A percentile compares a stretch with the other conserved stretches of the same genome.
These are phyloP conservation scores for Drechslera avenae DNA, from an alignment of 2,329 filamentous ascomycete species.

Conservation along the genomic window DNA sequence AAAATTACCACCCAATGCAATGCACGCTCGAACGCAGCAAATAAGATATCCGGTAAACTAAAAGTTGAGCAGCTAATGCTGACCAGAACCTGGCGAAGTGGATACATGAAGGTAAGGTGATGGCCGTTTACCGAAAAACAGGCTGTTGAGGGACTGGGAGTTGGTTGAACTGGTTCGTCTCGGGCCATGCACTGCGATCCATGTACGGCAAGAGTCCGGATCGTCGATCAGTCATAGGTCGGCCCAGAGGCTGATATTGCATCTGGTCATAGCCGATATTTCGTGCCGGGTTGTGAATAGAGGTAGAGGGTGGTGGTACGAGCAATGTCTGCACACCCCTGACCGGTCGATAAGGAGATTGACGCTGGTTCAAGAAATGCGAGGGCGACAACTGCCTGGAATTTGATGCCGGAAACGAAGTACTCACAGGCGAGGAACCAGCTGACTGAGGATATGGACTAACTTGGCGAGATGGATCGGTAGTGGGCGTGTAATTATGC, in stretches of 20 bases:
- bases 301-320: slow-evolving; percentile 80
- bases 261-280: slow-evolving; percentile 55
- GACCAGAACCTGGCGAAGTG: slow-evolving; percentile 3
- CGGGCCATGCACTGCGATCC: slow-evolving; percentile 47
- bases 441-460: slow-evolving; percentile 61
- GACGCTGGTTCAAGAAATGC: slow-evolving; percentile 82
- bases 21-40: slow-evolving; percentile 46
- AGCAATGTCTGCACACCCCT: slow-evolving; percentile 89
- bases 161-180: slow-evolving; percentile 47
- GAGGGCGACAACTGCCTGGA: slow-evolving; percentile 82
- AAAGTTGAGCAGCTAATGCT: slow-evolving; percentile 1
- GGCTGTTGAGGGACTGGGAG: slow-evolving; percentile 47
- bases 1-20: slow-evolving; percentile 37
- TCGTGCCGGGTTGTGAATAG: slow-evolving; percentile 64
- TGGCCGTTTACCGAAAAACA: slow-evolving; percentile 36
- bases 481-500: slow-evolving; percentile 34
- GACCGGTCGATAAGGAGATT: slow-evolving; percentile 91
- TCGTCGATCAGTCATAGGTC: slow-evolving; percentile 53
- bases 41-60: slow-evolving; percentile 20
- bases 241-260: slow-evolving; percentile 57
- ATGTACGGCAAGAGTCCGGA: slow-evolving; percentile 53
- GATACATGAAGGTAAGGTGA: slow-evolving; percentile 18
- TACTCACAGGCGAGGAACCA: slow-evolving; percentile 71
- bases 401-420: slow-evolving; percentile 64
- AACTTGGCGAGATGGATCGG: slow-evolving; percentile 54